Percentiles rank a stretch among this genome's conserved stretches.
Conservation (phyloP, 306 rosid genomes). For the Rosa multiflora region DNA sequence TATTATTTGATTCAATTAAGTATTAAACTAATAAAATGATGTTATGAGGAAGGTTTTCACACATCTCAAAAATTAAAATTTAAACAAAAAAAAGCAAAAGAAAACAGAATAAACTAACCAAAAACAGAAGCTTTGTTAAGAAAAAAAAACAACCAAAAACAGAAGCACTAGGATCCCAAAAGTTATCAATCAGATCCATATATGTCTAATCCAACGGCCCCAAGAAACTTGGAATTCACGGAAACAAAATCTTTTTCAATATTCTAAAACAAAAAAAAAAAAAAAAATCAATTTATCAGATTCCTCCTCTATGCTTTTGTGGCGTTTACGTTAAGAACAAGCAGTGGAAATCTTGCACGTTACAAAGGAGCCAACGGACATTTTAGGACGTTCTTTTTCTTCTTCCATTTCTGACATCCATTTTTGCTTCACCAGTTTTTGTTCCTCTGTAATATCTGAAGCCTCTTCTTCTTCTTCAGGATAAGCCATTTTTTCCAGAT, state of each 20-base stretch:
- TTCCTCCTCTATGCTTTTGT: conserved; percentile 28
- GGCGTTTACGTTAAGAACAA: conserved; percentile 58
- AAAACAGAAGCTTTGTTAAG: background rate
- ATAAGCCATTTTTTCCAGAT: conserved; percentile 35
- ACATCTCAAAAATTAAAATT: background rate
- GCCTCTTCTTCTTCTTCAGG: conserved; percentile 31
- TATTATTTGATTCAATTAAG: too few relatives aligned
- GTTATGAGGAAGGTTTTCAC: background rate
- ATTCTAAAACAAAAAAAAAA: background rate
- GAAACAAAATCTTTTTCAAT: background rate
- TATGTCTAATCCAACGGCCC: background rate
- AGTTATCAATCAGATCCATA: background rate
- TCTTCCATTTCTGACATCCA: conserved; percentile 30
- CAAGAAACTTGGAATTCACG: conserved; percentile 37
- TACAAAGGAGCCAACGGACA: conserved; percentile 31
- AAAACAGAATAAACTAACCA: background rate
- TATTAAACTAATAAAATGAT: background rate
- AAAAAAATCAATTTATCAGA: conserved; percentile 12
- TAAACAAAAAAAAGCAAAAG: background rate
- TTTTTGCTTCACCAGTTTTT: conserved; percentile 3
- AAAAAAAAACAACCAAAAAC: background rate
- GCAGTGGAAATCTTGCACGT: conserved; percentile 32
- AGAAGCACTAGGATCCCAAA: background rate
- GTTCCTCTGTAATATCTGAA: conserved; percentile 34
- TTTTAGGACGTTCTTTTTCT: conserved; percentile 17